Evolutionary conservation across 139 green algal species (phyloP).

Genomic region (Chlorella sp.): DNA sequence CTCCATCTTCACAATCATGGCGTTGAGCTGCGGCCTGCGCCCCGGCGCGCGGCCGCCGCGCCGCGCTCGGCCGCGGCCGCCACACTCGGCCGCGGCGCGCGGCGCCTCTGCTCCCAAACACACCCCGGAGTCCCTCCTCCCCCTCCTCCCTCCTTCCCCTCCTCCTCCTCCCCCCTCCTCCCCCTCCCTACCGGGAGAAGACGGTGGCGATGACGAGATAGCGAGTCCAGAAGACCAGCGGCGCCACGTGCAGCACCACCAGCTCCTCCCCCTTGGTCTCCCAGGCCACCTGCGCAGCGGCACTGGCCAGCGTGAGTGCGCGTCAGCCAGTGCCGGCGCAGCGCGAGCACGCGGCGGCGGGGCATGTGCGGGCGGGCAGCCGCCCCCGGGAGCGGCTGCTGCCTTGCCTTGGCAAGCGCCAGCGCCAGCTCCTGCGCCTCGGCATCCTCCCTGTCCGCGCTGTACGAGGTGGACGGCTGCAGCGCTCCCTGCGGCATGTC

Average conservation of each 20-base stretch:
- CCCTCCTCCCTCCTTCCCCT: too few species aligned
- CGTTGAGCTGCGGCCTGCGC: constrained; percentile 75
- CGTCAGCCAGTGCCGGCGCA: too few species aligned
- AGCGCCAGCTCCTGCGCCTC: constrained; percentile 10
- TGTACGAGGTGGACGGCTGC: constrained; percentile 8
- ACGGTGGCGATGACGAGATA: constrained; percentile 67
- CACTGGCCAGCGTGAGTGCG: not conserved
- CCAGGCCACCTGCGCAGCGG: constrained; percentile 19
- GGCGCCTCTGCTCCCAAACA: too few species aligned
- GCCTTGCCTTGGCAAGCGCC: constrained; percentile 8
- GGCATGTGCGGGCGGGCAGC: not conserved
- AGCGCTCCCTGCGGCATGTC: not conserved
- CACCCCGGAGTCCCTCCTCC: too few species aligned
- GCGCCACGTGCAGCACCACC: constrained; percentile 65
- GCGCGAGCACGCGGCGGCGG: not conserved
- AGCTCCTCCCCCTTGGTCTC: constrained; percentile 62
- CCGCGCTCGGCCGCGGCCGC: too few species aligned
- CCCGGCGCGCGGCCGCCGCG: too few species aligned
- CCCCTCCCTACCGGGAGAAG: too few species aligned
- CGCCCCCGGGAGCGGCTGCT: not conserved
- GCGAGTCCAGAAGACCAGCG: constrained; percentile 63
- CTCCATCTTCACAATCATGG: constrained; percentile 63
- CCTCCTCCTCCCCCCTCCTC: too few species aligned
- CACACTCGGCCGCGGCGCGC: too few species aligned
- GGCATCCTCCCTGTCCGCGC: not conserved